Base-by-base conservation (phyloP, 331 rosid species). In the Saraca asoca region DNA sequence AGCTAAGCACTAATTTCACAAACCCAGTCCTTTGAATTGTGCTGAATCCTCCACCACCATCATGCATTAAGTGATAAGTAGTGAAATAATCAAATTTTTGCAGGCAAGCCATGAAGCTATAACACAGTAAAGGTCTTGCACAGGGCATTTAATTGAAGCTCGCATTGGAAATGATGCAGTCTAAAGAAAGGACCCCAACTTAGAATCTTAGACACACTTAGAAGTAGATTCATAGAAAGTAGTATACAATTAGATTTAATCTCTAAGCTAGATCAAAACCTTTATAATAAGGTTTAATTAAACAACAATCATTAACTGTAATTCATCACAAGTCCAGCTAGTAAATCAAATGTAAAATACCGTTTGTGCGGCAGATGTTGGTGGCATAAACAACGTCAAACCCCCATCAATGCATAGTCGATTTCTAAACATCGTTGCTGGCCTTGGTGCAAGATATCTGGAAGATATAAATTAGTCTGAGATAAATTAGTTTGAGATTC, bases 321-420 rank as follows among this genome's bases (percentile, higher is more conserved):
- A 37, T 37, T 7, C 51, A 29, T 7, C 51, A 29, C 17, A 19
- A 52, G 49, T 51, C 8, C 10, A 72, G 24, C 53, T 43, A 62
- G 52, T 46, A 68, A 51, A 65, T 70, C 33, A 51, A 50, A 65
- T 68, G 59, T 41, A 38, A 82, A 51, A 62, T 83, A 87, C 98
- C 88, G 96, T 93, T 19, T 75, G 84, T 51, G 83, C 70, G 61
- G 96, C 98, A 74, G 98, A 84, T 51, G 98, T 89, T 19, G 95
- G 98, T 19, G 98, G 98, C 91, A 93, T 93, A 78, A 93, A 93
- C 85, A 93, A 81, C 1, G 96, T 93, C 78, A 93, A 79, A 31
- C 98, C 98, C 59, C 98, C 98, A 72, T 93, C 98, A 72, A 93
- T 79, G 86, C 98, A 93, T 60, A 89, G 82, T 51, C 90, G 81